Conservation (phyloP, 2,329 filamentous ascomycete genomes). For the Colletotrichum truncatum region DNA sequence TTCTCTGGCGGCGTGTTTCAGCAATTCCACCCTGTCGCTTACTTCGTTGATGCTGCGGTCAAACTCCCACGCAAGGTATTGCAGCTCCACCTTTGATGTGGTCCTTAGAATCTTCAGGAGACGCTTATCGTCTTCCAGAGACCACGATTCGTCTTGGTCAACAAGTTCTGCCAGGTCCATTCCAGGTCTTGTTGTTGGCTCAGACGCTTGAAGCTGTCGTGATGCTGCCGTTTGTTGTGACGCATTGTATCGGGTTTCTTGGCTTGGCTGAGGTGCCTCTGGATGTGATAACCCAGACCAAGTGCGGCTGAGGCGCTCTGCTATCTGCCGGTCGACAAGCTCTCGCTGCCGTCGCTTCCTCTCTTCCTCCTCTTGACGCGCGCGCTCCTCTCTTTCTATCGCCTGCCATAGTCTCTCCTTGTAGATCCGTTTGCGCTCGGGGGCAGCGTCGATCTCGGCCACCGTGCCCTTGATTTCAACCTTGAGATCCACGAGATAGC, state of each 20-base stretch:
- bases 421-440: not conserved
- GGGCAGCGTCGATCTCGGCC: not conserved
- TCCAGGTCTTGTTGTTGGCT: not conserved
- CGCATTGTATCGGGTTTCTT: too few species aligned
- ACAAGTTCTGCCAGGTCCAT: not conserved
- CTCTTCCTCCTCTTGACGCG: not conserved
- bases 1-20: slow-evolving; percentile 16
- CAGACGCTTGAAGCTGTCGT: not conserved
- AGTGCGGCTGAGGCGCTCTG: not conserved
- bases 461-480: not conserved
- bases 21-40: not conserved
- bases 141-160: not conserved
- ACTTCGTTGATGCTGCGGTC: slow-evolving; percentile 7
- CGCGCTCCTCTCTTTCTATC: not conserved
- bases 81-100: not conserved
- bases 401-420: not conserved
- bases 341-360: slow-evolving; percentile 12
- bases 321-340: slow-evolving; percentile 5
- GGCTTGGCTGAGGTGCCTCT: too few species aligned
- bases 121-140: not conserved
- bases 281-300: too few species aligned
- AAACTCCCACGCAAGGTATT: not conserved
- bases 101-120: slow-evolving; percentile 1
- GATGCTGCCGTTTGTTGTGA: not conserved
- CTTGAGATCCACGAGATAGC: not conserved